A percentile compares a stretch with the other conserved stretches of the same genome.
These are phyloP conservation scores for Trichomonascaceae sp. DNA, from an alignment of 1,139 yeast species.

Conservation along the genomic window DNA sequence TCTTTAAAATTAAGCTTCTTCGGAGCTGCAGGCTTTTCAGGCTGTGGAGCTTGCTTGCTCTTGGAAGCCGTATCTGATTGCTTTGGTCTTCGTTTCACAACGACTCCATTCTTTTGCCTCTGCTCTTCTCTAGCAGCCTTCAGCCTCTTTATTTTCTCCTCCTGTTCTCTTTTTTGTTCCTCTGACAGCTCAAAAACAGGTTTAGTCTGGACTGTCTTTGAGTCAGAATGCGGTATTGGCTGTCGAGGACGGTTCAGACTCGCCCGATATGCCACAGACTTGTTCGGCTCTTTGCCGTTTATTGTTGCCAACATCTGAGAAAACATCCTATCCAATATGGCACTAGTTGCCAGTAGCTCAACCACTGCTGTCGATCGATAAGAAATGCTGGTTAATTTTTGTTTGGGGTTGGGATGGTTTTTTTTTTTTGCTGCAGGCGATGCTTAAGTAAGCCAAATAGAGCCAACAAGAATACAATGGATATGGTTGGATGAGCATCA, in stretches of 20 bases:
- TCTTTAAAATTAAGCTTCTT: constrained; percentile 33
- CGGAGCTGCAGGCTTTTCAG: not conserved
- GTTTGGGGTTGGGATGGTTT: not conserved
- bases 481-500: not conserved
- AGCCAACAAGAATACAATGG: not conserved
- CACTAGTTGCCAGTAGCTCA: not conserved
- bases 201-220: not conserved
- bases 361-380: not conserved
- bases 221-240: not conserved
- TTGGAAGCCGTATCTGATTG: constrained; percentile 5
- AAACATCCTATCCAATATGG: not conserved
- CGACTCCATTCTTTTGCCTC: constrained; percentile 11
- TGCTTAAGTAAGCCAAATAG: not conserved
- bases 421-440: not conserved
- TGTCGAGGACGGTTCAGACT: not conserved
- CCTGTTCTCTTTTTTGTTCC: constrained; percentile 24
- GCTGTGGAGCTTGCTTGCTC: constrained; percentile 1
- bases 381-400: not conserved
- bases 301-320: constrained; percentile 8
- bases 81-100: constrained; percentile 12
- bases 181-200: constrained; percentile 9
- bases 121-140: constrained; percentile 23
- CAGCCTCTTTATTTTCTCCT: constrained; percentile 24
- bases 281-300: not conserved
- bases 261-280: not conserved